Conservation (phyloP, 371 early-diverging fungal species). For the Mortierella sp. region DNA sequence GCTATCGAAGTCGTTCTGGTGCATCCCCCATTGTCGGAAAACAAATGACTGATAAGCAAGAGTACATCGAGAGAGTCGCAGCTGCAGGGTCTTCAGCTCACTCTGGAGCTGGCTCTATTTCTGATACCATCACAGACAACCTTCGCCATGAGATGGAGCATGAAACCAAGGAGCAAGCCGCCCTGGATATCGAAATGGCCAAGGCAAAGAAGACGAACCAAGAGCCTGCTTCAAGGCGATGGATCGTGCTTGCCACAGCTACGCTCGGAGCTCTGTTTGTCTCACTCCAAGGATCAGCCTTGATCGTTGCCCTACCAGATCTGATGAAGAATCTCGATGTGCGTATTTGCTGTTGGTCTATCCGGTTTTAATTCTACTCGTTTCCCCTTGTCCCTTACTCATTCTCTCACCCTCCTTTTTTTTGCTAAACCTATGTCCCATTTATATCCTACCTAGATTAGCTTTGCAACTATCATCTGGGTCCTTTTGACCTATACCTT, state of each 20-base stretch:
- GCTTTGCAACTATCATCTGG: conserved; percentile 50
- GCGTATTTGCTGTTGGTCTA: conserved; percentile 1
- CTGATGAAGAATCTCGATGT: conserved; percentile 41
- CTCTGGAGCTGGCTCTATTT: conserved; percentile 25
- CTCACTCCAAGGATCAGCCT: conserved; percentile 45
- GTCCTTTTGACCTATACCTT: conserved; percentile 41
- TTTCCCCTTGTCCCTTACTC: background rate
- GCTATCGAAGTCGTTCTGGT: too few species aligned
- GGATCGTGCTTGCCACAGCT: conserved; percentile 50
- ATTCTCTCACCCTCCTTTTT: too few species aligned
- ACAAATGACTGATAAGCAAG: conserved; percentile 26
- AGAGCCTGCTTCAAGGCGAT: conserved; percentile 43
- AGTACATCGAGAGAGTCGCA: conserved; percentile 15
- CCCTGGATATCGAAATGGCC: conserved; percentile 41
- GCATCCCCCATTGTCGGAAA: too few species aligned
- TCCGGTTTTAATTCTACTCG: background rate
- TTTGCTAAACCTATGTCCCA: background rate
- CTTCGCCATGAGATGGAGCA: conserved; percentile 27
- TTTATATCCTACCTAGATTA: conserved; percentile 11
- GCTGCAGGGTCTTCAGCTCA: background rate
- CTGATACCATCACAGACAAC: conserved; percentile 27
- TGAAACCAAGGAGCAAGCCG: conserved; percentile 39
- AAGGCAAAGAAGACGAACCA: conserved; percentile 27
- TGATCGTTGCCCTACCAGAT: conserved; percentile 49
- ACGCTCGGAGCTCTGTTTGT: conserved; percentile 48